These are phyloP conservation scores for Epipyxis sp. DNA, from an alignment of 108 stramenopile species.

Conservation along the genomic window DNA sequence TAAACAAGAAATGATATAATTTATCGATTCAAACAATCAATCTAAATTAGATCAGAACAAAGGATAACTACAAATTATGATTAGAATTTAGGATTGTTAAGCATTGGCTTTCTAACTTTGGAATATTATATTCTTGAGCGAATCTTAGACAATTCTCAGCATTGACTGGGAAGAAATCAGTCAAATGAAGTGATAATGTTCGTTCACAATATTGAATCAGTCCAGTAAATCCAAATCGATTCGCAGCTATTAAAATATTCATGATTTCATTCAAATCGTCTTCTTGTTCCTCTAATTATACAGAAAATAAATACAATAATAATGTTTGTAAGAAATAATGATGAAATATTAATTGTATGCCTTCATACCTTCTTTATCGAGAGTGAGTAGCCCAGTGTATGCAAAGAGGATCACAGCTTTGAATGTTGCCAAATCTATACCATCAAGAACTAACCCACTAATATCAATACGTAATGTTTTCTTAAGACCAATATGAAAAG, in stretches of 20 bases:
- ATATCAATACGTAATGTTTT: slow-evolving; percentile 1
- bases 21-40: too few relatives aligned
- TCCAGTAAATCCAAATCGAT: slow-evolving; percentile 7
- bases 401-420: background rate
- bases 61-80: too few relatives aligned
- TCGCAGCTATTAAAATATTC: background rate
- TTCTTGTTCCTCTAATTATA: background rate
- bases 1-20: too few relatives aligned
- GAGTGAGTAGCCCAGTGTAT: background rate
- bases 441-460: background rate
- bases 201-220: slow-evolving; percentile 15
- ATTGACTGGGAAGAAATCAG: background rate
- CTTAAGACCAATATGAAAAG: background rate
- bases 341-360: background rate
- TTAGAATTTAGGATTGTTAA: too few relatives aligned
- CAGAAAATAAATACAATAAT: background rate
- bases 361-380: background rate
- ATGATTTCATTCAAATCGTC: slow-evolving; percentile 1
- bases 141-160: background rate
- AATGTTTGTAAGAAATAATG: background rate
- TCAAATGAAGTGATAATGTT: background rate
- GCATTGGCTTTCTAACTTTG: slow-evolving; percentile 8
- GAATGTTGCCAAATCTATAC: slow-evolving; percentile 8
- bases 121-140: slow-evolving; percentile 16
- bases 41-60: too few relatives aligned